Evolutionary conservation across 345 rosid genomes (phyloP), one percentile per base, ranked within the genome.

Genomic region (Clarkia xantiana): DNA sequence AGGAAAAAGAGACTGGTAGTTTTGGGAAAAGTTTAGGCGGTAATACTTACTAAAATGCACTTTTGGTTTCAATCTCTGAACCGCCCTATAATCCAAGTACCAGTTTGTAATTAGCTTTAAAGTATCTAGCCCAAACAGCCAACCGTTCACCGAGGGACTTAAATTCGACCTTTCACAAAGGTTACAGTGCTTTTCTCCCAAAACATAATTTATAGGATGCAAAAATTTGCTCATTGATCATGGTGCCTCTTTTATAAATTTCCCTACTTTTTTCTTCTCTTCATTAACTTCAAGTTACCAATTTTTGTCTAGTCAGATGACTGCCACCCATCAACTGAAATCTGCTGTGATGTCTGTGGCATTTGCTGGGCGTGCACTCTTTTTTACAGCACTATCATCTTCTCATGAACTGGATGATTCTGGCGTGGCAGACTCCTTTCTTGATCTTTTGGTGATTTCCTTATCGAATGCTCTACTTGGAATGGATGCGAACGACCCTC

Each of bases 401-500:
- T 65, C 75, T 20, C 68, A 57, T 50, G 71, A 82, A 58, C 47
- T 71, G 57, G 81, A 48, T 56, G 83, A 76, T 63, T 49, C 71
- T 76, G 75, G 64, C 57, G 64, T 69, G 56, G 82, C 52, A 54
- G 74, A 52, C 56, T 65, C 67, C 40, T 79, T 64, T 59, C 60
- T 77, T 62, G 78, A 71, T 68, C 89, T 91, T 59, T 65, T 79
- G 59, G 82, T 71, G 71, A 76, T 86, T 62, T 83, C 96, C 44
- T 68, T 91, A 54, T 83, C 96, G 11, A 91, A 86, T 78, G 89
- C 96, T 14, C 75, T 91, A 58, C 93, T 84, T 75, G 98, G 98
- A 39, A 91, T 91, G 86, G 98, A 91, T 76, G 98, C 96, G 62
- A 91, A 91, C 60, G 98, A 91, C 63, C 98, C 98, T 59, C 98